Base-by-base conservation (phyloP, 371 early-diverging fungal genomes). In the Fennellomyces sp. region DNA sequence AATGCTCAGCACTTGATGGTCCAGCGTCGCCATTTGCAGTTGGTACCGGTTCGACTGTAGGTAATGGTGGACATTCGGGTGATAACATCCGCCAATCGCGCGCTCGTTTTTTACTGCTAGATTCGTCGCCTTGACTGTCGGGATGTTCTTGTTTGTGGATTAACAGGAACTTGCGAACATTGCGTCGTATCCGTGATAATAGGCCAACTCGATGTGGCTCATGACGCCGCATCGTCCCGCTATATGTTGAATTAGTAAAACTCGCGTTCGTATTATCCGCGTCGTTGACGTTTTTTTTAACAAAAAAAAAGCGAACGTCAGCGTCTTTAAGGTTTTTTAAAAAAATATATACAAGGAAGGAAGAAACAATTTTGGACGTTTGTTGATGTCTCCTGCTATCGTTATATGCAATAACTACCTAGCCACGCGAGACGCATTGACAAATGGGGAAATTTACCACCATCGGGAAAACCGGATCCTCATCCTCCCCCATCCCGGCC, bases 361-460 rank as follows among this genome's bases (percentile, higher is more conserved):
- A 39, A 39, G 13, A 39, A 2, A 13, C n/a, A 41, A 41, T 2
- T 4, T 45, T 23, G n/a, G 45, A 45, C 23, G 23, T 45, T 45
- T 45, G 45, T 21, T 45, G 21, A 42, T 45, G 45, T 1, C 45
- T 45, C 45, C 45, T 45, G n/a, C 21, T 21, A 45, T 45, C 35
- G 12, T 51, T 52, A 31, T 52, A 52, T 52, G 52, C 52, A 33
- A 52, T 17, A 26, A n/a, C n/a, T n/a, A n/a, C 39, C 27, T 33
- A 39, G 55, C 55, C 55, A 54, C 39, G 55, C 55, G 55, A 54
- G 55, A 26, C 35, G 6, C 10, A 23, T 54, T 54, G 35, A 54
- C 55, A 36, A 39, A 54, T 54, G 36, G 17, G 36, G 55, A 39
- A 54, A 54, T 4, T 17, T 5, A 39, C 15, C 55, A 54, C 21